These are phyloP conservation scores for Eutypa lata DNA, from an alignment of 2,329 filamentous ascomycete species.

Conservation along the genomic window DNA sequence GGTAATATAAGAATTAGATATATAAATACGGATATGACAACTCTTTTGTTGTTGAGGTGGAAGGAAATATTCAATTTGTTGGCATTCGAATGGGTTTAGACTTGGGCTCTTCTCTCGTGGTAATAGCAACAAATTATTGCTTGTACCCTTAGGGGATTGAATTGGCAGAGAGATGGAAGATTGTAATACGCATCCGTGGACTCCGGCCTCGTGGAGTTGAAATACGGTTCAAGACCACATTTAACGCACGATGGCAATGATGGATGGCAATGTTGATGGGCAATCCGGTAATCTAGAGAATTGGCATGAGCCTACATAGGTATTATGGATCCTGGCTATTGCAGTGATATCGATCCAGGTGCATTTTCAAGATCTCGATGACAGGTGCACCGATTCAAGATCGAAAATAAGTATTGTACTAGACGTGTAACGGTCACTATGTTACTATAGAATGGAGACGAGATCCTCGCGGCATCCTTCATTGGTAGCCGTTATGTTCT, in stretches of 20 bases:
- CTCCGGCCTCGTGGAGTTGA: background rate
- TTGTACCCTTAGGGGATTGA: too few relatives aligned
- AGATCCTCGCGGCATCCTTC: background rate
- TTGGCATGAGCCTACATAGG: constrained; percentile 10
- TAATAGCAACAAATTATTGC: too few relatives aligned
- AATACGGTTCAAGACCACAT: background rate
- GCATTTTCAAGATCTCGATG: constrained; percentile 31
- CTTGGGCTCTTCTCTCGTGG: too few relatives aligned
- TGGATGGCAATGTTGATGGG: constrained; percentile 32
- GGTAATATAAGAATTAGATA: too few relatives aligned
- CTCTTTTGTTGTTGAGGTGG: too few relatives aligned
- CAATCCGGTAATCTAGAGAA: constrained; percentile 21
- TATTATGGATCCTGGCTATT: constrained; percentile 26
- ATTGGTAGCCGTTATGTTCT: background rate
- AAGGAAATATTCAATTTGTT: too few relatives aligned
- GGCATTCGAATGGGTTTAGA: too few relatives aligned
- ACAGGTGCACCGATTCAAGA: constrained; percentile 17
- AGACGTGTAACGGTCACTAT: background rate
- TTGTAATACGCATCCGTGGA: background rate
- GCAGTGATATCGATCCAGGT: constrained; percentile 25
- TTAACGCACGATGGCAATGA: constrained; percentile 10
- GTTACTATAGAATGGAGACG: background rate
- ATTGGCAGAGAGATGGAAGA: background rate
- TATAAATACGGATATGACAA: too few relatives aligned
- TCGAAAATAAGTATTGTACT: constrained; percentile 15